Conservation (phyloP, 495 filamentous ascomycete species). For the Cladorrhinum samala region DNA sequence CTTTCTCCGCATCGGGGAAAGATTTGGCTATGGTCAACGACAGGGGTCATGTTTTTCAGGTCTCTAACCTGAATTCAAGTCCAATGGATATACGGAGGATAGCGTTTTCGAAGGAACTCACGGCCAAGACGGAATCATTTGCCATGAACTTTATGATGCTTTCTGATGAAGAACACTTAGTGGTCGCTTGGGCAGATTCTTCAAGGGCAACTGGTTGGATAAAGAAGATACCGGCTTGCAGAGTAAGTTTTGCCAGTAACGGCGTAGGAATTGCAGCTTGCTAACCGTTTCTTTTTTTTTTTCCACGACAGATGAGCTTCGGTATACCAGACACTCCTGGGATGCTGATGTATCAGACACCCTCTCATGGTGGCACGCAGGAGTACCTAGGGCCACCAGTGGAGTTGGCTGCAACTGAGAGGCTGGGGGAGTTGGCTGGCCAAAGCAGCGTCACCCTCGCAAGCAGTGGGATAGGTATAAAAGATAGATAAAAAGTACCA, state of each 20-base stretch:
- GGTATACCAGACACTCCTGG: constrained; percentile 4
- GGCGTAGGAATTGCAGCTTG: no score
- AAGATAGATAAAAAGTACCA: no score
- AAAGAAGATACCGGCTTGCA: constrained; percentile 26
- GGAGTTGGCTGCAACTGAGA: constrained; percentile 4
- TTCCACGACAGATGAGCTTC: no score
- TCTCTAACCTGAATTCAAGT: constrained; percentile 29
- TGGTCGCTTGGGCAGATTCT: constrained; percentile 31
- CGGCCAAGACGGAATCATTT: constrained; percentile 25
- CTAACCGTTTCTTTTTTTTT: not conserved
- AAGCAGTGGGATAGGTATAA: no score
- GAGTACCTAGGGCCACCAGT: not conserved
- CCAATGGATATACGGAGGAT: constrained; percentile 26
- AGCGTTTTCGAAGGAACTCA: constrained; percentile 26
- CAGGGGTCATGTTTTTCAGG: constrained; percentile 32
- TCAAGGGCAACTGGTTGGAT: constrained; percentile 23
- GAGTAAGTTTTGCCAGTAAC: constrained; percentile 5
- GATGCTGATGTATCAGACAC: not conserved
- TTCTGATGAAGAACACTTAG: constrained; percentile 28
- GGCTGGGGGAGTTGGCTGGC: not conserved
- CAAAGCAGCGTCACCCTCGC: no score
- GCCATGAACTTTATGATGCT: constrained; percentile 30
- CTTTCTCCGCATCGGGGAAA: constrained; percentile 27
- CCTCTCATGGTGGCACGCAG: not conserved
- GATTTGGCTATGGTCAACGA: constrained; percentile 33